Evolutionary conservation across 2,329 filamentous ascomycete species (phyloP).

Genomic region (Lomentospora prolificans): DNA sequence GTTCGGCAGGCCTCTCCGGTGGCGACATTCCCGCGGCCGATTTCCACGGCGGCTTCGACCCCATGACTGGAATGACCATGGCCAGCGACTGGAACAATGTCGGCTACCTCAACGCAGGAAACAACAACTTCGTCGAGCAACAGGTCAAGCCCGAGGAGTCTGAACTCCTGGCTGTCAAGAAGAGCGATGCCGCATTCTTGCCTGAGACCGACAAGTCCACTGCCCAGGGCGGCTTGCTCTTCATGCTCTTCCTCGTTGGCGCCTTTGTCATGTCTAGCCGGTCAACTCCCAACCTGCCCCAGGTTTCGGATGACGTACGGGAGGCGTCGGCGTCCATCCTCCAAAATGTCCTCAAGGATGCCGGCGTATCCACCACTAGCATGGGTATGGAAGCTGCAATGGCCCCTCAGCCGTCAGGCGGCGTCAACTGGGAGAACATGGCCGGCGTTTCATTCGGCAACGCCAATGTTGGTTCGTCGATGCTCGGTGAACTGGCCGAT

Average conservation of each 20-base stretch:
- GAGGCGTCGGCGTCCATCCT: slow-evolving; percentile 68
- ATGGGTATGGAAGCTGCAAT: slow-evolving; percentile 10
- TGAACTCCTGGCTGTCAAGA: slow-evolving; percentile 36
- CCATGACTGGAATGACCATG: slow-evolving; percentile 79
- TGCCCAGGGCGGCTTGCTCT: slow-evolving; percentile 72
- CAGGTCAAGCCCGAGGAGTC: slow-evolving; percentile 52
- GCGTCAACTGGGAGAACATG: slow-evolving; percentile 19
- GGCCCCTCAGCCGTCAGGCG: slow-evolving; percentile 10
- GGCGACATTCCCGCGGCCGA: slow-evolving; percentile 21
- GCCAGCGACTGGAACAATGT: slow-evolving; percentile 74
- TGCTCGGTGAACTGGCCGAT: slow-evolving; percentile 58
- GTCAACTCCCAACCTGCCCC: slow-evolving; percentile 60
- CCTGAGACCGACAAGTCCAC: slow-evolving; percentile 51
- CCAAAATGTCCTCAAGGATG: slow-evolving; percentile 74
- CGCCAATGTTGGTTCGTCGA: slow-evolving; percentile 39
- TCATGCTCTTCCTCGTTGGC: slow-evolving; percentile 94
- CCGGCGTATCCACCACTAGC: slow-evolving; percentile 39
- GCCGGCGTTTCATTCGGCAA: slow-evolving; percentile 1
- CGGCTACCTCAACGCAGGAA: slow-evolving; percentile 50
- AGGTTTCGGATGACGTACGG: slow-evolving; percentile 71
- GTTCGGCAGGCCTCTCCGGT: slow-evolving; percentile 34
- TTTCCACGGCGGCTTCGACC: slow-evolving; percentile 55
- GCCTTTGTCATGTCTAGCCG: slow-evolving; percentile 90
- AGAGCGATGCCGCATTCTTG: slow-evolving; percentile 25
- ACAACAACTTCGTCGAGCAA: slow-evolving; percentile 56